Evolutionary conservation across 768 basidiomycete species (phyloP), one percentile per base, ranked within the genome.

Genomic region (Russula ochroleuca): DNA sequence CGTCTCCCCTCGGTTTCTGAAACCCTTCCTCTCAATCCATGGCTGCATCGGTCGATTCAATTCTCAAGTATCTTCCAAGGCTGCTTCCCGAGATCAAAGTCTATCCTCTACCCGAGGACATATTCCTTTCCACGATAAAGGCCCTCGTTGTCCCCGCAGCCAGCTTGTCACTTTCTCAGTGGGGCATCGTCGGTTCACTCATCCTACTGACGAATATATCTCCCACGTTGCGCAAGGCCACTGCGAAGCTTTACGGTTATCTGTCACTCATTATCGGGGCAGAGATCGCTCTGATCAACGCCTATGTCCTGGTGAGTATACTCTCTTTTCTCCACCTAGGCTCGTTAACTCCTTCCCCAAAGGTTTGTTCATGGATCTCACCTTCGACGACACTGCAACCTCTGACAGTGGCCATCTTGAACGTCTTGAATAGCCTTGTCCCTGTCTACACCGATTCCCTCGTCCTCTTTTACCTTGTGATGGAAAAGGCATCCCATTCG

Each of bases 401-500:
- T n/a, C 25, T 66, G 33, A 66, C 65, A 21, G 15, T 64, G 31
- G 50, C 51, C 4, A n/a, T 25, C 13, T 40, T 63, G 28, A 58
- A 58, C 51, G 53, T 66, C 38, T 21, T 66, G 56, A 64, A 66
- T 11, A 66, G 49, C 23, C 28, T 63, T 13, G 33, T 62, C 21
- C 65, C 61, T 17, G 38, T 64, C 40, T 58, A 40, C 31, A 64
- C 62, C 5, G 65, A 66, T 45, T 53, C 57, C 11, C 45, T 64
- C 25, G 50, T 63, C 40, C 60, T 66, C 49, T 52, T 53, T 21
- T 62, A 55, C 55, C 43, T 63, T 35, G 28, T 66, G 41, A 53
- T 53, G 25, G 61, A 54, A 10, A 57, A 57, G 55, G 51, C 50
- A 0, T 51, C 56, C 31, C 57, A 55, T 9, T 48, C 63, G 45